phyloP scores from a whole-genome alignment of 2,329 filamentous ascomycete genomes.

The Fusarium acutatum region DNA sequence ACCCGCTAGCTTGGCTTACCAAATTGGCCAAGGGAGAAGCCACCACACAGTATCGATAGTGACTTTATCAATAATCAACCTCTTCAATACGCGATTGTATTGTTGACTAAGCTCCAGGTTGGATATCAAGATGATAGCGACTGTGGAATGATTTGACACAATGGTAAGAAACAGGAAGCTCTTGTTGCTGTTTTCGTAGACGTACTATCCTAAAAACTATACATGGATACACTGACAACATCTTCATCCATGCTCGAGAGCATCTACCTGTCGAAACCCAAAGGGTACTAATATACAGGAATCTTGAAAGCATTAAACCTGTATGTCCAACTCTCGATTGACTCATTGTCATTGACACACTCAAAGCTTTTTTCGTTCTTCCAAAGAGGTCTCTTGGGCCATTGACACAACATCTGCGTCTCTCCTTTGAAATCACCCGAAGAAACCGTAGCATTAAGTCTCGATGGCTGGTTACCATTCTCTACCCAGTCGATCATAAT shows the following conservation, averaged over 20 bases:
- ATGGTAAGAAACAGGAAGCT: background rate
- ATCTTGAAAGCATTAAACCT: background rate
- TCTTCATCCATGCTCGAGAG: background rate
- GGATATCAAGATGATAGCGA: background rate
- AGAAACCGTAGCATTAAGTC: background rate
- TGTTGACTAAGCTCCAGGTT: background rate
- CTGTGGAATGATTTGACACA: background rate
- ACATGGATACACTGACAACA: background rate
- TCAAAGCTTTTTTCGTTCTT: background rate
- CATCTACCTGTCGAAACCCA: background rate
- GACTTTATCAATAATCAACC: background rate
- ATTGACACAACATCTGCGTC: conserved; percentile 1
- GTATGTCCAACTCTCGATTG: background rate
- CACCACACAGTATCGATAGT: no score
- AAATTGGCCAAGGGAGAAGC: no score
- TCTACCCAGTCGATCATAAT: conserved; percentile 4
- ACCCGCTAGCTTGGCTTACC: background rate
- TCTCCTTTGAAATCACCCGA: background rate
- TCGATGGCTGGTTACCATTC: background rate
- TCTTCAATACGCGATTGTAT: no score
- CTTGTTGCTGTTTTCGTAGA: background rate
- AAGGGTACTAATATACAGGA: background rate
- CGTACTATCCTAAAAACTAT: background rate
- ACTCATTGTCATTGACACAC: background rate
- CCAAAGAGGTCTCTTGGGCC: background rate